These are phyloP conservation scores for Nymphaea colorata DNA, from an alignment of 164 flowering plant genomes.

Conservation along the genomic window DNA sequence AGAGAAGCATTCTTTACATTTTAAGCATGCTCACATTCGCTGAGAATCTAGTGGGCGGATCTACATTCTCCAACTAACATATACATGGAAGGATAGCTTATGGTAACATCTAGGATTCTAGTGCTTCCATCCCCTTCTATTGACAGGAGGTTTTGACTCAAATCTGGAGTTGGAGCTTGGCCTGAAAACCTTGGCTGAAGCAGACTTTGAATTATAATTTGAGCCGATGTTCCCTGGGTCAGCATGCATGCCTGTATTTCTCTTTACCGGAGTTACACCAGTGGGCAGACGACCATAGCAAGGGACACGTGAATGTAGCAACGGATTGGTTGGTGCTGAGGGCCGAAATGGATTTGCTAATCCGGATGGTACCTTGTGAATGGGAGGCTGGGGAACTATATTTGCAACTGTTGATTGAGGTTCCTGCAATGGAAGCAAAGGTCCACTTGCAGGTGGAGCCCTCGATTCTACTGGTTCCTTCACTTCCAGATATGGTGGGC, in stretches of 20 bases:
- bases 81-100: too few relatives aligned
- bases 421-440: constrained; percentile 3
- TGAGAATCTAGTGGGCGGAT: too few relatives aligned
- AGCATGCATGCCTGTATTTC: background rate
- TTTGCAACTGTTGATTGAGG: constrained; percentile 4
- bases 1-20: too few relatives aligned
- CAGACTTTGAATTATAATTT: too few relatives aligned
- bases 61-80: too few relatives aligned
- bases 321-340: constrained; percentile 2
- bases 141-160: background rate
- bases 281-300: constrained; percentile 7
- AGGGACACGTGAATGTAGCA: constrained; percentile 4
- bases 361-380: constrained; percentile 2
- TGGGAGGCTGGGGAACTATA: background rate
- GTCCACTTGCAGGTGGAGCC: background rate
- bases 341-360: background rate
- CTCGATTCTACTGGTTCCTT: background rate
- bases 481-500: constrained; percentile 20
- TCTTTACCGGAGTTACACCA: background rate
- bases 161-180: background rate
- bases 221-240: background rate
- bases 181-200: background rate
- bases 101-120: too few relatives aligned
- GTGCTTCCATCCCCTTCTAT: background rate
- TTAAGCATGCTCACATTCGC: too few relatives aligned